phyloP scores from a whole-genome alignment of 2,329 filamentous ascomycete genomes.

The Coleophoma eucalyptorum region DNA sequence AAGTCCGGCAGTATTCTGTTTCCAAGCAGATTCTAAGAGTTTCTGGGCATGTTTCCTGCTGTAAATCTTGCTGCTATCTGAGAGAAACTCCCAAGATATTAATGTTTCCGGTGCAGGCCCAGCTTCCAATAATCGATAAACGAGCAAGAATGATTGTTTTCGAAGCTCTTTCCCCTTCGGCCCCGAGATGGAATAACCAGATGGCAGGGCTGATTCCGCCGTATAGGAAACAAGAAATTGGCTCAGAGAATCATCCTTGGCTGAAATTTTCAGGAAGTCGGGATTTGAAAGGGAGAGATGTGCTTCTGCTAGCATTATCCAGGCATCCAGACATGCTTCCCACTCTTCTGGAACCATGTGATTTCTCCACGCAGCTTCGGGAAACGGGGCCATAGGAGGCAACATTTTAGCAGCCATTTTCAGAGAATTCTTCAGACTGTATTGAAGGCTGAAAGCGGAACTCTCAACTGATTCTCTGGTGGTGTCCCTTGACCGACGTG shows the following conservation, averaged over 20 bases:
- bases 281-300: conserved; percentile 56
- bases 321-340: conserved; percentile 73
- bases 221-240: conserved; percentile 67
- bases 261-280: conserved; percentile 47
- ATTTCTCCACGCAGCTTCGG: conserved; percentile 61
- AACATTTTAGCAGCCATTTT: conserved; percentile 41
- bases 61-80: conserved; percentile 65
- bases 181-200: conserved; percentile 5
- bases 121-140: conserved; percentile 49
- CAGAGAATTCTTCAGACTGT: neutral
- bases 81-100: conserved; percentile 63
- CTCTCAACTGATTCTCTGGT: too few species aligned
- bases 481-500: too few species aligned
- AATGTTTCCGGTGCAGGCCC: conserved; percentile 41
- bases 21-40: conserved; percentile 47
- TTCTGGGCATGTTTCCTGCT: conserved; percentile 56
- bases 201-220: conserved; percentile 43
- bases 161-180: conserved; percentile 47
- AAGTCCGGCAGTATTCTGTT: conserved; percentile 41
- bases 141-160: conserved; percentile 61
- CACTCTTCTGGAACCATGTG: conserved; percentile 69
- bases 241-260: conserved; percentile 54
- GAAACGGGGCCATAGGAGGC: conserved; percentile 76
- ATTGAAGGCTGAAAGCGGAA: neutral
- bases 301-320: conserved; percentile 63